Base-by-base conservation (phyloP, 192 early-diverging fungal genomes). In the Lunasporangiospora selenospora region DNA sequence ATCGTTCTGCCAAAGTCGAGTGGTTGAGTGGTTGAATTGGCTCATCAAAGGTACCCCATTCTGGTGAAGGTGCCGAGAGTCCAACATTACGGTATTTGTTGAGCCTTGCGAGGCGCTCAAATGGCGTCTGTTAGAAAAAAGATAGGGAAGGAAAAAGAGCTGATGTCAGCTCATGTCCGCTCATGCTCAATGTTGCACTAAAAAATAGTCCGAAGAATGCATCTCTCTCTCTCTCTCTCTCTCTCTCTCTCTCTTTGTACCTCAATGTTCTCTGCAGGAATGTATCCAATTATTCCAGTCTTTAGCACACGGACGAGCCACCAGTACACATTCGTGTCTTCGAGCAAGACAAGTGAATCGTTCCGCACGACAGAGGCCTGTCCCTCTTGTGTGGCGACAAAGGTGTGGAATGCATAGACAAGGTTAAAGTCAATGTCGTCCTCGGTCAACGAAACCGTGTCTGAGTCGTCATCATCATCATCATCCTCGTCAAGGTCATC, bases 211-310 rank as follows among this genome's bases (percentile, higher is more conserved):
- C n/a, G n/a, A n/a, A n/a, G n/a, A n/a, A n/a, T n/a, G n/a, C n/a
- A n/a, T n/a, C n/a, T n/a, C n/a, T n/a, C n/a, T n/a, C n/a, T n/a
- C n/a, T n/a, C n/a, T n/a, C n/a, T n/a, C n/a, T n/a, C n/a, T n/a
- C n/a, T n/a, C n/a, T n/a, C n/a, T n/a, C n/a, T n/a, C n/a, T n/a
- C n/a, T n/a, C n/a, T n/a, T n/a, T n/a, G 27, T 77, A 90, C 88
- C 76, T 94, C 92, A 34, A 94, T 88, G 58, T 94, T 92, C 62
- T 95, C 93, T 4, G 93, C 93, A 24, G 93, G 93, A 48, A 95
- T 92, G 66, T 95, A 95, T 15, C 93, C 93, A 71, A 95, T 88
- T 67, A 88, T 79, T 1, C 67, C 76, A n/a, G 75, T 90, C 69
- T 85, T 93, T 61, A 83, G 78, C 54, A 77, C 88, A 75, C 82